Evolutionary conservation across 2,329 filamentous ascomycete species (phyloP), one percentile per base, ranked within the genome.

Genomic region (Hawksworthiomyces lignivorus): DNA sequence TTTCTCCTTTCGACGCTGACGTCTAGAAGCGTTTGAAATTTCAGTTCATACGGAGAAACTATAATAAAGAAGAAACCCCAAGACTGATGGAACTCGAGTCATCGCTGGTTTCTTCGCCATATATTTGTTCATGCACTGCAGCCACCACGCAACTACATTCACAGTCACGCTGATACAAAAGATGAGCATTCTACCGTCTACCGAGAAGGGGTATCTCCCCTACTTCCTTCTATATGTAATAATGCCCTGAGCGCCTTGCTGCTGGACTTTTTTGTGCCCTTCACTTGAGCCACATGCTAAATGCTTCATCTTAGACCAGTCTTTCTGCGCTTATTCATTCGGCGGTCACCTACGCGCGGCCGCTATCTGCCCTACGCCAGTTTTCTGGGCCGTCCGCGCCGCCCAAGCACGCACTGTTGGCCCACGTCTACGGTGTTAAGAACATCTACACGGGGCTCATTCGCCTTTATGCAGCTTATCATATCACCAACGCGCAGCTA

Each of bases 401-500:
- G n/a, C 31, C 31, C 14, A 33, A 33, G 31, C 18, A 17, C 31
- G 31, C 31, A n/a, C 50, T 63, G n/a, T 48, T 57, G 15, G 57
- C 61, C 6, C 60, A 55, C 41, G 46, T 58, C 5, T 63, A 63
- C 46, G 60, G 55, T 12, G 41, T 58, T 27, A 61, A 62, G 53
- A 63, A 62, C 40, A 28, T 60, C 31, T 63, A 62, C 49, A 57
- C 59, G 7, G 54, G 48, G 14, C 34, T 56, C 28, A 63, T 63
- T 40, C 53, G 61, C 12, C 28, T 54, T 9, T 60, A 58, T 36
- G 58, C 61, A 1, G 60, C 61, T 4, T 62, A 62, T 30, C 39
- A 60, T 40, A 54, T 63, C 45, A 35, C 50, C 24, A 59, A 59
- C 44, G 46, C 48, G 4, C 48, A 54, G 32, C 19, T 62, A 5